Conservation (phyloP, 2,329 filamentous ascomycete species). For the Arthrobotrys entomopaga region DNA sequence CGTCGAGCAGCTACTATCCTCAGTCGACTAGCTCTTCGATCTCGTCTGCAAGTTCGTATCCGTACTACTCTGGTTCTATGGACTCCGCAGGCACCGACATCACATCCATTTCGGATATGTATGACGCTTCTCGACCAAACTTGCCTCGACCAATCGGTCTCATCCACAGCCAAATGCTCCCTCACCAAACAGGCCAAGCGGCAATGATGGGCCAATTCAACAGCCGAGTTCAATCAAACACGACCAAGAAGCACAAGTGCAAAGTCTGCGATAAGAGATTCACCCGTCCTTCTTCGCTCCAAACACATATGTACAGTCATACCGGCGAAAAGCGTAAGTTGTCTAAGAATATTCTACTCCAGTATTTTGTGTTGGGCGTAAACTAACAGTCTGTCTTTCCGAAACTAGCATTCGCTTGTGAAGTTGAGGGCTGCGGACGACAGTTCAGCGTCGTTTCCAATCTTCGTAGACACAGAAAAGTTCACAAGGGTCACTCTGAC, state of each 20-base stretch:
- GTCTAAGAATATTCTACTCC: not conserved
- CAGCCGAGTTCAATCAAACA: constrained; percentile 93
- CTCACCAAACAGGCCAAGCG: constrained; percentile 71
- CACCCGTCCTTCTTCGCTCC: constrained; percentile 89
- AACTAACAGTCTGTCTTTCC: constrained; percentile 22
- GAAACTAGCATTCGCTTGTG: constrained; percentile 83
- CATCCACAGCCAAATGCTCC: constrained; percentile 61
- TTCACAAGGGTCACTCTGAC: constrained; percentile 75
- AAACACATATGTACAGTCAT: constrained; percentile 98
- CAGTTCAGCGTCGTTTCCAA: constrained; percentile 99
- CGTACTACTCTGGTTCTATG: constrained; percentile 84
- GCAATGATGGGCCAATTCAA: constrained; percentile 99
- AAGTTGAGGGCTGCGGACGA: constrained; percentile 92
- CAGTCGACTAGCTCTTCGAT: constrained; percentile 90
- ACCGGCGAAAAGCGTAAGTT: constrained; percentile 98
- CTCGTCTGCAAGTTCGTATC: constrained; percentile 81
- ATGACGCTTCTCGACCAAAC: constrained; percentile 42
- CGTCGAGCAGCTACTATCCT: constrained; percentile 76
- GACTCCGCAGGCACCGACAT: constrained; percentile 86
- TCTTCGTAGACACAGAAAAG: constrained; percentile 90
- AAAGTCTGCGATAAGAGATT: constrained; percentile 99
- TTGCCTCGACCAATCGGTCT: constrained; percentile 79
- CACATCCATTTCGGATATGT: constrained; percentile 77
- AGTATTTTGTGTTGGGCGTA: constrained; percentile 26
- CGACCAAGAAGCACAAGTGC: constrained; percentile 99